phyloP scores from a whole-genome alignment of 805 yeast genomes.

The Schwanniomyces occidentalis region DNA sequence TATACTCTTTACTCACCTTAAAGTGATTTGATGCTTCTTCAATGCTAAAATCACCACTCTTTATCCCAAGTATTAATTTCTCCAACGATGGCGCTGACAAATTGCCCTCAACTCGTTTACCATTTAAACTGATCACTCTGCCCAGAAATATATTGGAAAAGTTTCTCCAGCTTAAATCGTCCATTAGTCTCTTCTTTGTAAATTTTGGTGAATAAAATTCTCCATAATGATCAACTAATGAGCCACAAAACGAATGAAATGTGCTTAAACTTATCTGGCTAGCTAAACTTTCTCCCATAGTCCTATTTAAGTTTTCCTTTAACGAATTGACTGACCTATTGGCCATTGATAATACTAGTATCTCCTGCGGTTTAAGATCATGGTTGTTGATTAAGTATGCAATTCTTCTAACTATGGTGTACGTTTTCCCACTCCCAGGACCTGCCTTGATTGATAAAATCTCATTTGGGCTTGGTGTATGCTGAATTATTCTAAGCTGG shows the following conservation, averaged over 20 bases:
- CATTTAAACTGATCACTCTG: conserved; percentile 29
- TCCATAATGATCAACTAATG: conserved; percentile 42
- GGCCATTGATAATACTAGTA: conserved; percentile 66
- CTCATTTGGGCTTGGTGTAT: conserved; percentile 37
- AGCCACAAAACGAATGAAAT: conserved; percentile 63
- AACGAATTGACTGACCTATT: conserved; percentile 62
- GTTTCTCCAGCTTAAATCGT: conserved; percentile 54
- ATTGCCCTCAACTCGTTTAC: conserved; percentile 21
- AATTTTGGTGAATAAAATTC: conserved; percentile 12
- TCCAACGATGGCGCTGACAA: conserved; percentile 25
- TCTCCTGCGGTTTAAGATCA: conserved; percentile 48
- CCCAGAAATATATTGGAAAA: conserved; percentile 35
- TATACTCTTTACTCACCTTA: conserved; percentile 26
- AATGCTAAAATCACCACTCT: conserved; percentile 19
- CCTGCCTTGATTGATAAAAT: conserved; percentile 62
- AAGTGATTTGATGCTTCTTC: conserved; percentile 23
- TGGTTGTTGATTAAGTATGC: conserved; percentile 43
- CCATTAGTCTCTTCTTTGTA: conserved; percentile 38
- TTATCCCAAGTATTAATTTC: conserved; percentile 21
- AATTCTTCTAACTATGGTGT: conserved; percentile 55
- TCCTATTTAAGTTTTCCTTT: conserved; percentile 27
- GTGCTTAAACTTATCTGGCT: conserved; percentile 48
- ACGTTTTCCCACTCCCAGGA: conserved; percentile 76
- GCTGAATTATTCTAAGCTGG: conserved; percentile 47
- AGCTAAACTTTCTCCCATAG: conserved; percentile 35